These are phyloP conservation scores for Globisporangium middletonii DNA, from an alignment of 352 stramenopile species.

Conservation along the genomic window DNA sequence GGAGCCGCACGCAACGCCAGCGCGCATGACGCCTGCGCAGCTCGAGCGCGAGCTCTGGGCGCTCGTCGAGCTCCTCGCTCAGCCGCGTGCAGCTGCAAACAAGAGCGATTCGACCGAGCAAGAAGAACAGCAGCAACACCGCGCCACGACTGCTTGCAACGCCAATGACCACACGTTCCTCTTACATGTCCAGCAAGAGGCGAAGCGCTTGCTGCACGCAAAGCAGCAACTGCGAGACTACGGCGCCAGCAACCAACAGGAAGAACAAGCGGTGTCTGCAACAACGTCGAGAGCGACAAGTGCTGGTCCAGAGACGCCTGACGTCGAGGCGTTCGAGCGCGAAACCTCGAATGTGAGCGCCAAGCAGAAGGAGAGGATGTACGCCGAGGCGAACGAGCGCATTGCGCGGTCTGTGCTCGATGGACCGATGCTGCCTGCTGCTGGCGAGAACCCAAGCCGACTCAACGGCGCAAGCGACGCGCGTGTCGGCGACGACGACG, in stretches of 20 bases:
- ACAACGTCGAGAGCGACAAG: not conserved
- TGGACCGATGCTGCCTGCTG: conserved; percentile 12
- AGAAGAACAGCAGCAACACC: conserved; percentile 4
- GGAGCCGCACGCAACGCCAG: not conserved
- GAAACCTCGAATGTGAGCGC: conserved; percentile 1
- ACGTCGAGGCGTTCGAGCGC: no score
- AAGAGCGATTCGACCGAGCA: not conserved
- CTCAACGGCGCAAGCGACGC: not conserved
- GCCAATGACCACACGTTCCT: conserved; percentile 16
- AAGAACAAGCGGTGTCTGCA: not conserved
- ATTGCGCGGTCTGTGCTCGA: conserved; percentile 55
- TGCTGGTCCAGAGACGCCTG: no score
- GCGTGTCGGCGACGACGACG: conserved; percentile 19
- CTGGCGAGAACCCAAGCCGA: conserved; percentile 6
- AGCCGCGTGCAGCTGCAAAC: not conserved
- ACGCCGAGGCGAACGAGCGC: conserved; percentile 55
- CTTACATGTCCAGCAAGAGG: conserved; percentile 18
- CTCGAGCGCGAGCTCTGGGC: conserved; percentile 39
- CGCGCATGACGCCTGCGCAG: conserved; percentile 10
- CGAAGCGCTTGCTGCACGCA: conserved; percentile 25
- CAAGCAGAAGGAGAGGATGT: conserved; percentile 26
- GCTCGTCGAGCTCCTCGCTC: conserved; percentile 35
- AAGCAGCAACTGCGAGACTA: conserved; percentile 4
- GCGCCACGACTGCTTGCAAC: not conserved
- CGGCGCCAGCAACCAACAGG: conserved; percentile 3